Evolutionary conservation across 2,329 filamentous ascomycete species (phyloP), one percentile per base, ranked within the genome.

Genomic region (Stemphylium beticola): DNA sequence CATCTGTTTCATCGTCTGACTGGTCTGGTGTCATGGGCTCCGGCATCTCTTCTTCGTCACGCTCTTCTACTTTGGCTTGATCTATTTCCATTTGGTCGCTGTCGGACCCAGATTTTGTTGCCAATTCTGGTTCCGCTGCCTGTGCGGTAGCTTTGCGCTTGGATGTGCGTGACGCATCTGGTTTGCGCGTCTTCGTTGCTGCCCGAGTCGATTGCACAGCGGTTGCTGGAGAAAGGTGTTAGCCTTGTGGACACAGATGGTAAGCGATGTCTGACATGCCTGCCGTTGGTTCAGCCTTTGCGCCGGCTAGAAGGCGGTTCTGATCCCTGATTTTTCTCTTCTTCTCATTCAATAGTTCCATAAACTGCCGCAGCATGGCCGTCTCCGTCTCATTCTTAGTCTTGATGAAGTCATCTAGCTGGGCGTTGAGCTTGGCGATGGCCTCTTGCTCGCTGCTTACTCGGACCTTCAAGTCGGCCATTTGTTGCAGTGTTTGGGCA

Each of bases 241-340:
- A 31, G 32, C 38, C 34, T 29, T 29, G 33, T 34, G 20, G 12
- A 34, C 15, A 43, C 26, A 31, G 9, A 6, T 11, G 10, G 26
- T 9, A 36, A 52, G 31, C 41, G 18, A 41, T 24, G 14, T 8
- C 37, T 39, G 32, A 41, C 67, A 43, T 56, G 75, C 74, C 69
- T 42, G 58, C 64, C 10, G 59, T 38, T 41, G 68, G 65, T 45
- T 74, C 72, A 10, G 76, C 69, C 47, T 86, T 85, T 68, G 84
- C 83, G 26, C 77, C 75, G 14, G 79, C 78, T 20, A 92, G 74
- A 17, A 89, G 74, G 34, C 83, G 82, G 65, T 89, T 86, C 74
- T 92, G 89, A 64, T 92, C 84, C 38, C 90, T 78, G 44, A 93
- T 92, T 75, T 90, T 92, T 47, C 87, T 78, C 74, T 93, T 93